Conservation (phyloP, 768 basidiomycete genomes). For the Pleurotus cornucopiae region DNA sequence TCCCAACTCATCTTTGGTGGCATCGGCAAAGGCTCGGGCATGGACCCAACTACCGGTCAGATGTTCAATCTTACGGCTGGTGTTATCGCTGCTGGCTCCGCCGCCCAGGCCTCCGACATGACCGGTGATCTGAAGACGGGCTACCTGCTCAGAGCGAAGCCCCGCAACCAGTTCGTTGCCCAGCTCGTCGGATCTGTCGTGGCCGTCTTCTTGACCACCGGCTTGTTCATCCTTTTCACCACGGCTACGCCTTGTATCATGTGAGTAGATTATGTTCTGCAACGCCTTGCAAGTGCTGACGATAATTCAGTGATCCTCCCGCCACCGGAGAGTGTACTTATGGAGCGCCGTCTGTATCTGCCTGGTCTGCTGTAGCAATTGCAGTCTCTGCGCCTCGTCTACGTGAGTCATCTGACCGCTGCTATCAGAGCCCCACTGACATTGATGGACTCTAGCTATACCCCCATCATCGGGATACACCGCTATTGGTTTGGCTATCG, state of each 20-base stretch:
- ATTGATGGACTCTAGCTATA: constrained; percentile 29
- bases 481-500: constrained; percentile 48
- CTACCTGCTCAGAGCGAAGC: constrained; percentile 62
- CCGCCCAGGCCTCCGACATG: constrained; percentile 61
- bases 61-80: constrained; percentile 50
- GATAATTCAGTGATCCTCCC: constrained; percentile 20
- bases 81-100: constrained; percentile 49
- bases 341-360: constrained; percentile 50
- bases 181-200: constrained; percentile 54
- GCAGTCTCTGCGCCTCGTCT: constrained; percentile 45
- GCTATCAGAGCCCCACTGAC: not conserved
- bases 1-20: constrained; percentile 66
- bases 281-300: not conserved
- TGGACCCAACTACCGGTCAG: constrained; percentile 30
- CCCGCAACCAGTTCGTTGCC: constrained; percentile 57
- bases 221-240: constrained; percentile 59
- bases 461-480: constrained; percentile 54
- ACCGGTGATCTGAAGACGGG: constrained; percentile 68
- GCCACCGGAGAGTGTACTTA: constrained; percentile 39
- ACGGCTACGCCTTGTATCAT: constrained; percentile 61
- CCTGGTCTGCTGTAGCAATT: constrained; percentile 54
- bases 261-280: constrained; percentile 14
- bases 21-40: constrained; percentile 42
- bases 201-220: constrained; percentile 55
- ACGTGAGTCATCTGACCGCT: constrained; percentile 24